Base-by-base conservation (phyloP, 768 basidiomycete species). In the Lentinula sp. region DNA sequence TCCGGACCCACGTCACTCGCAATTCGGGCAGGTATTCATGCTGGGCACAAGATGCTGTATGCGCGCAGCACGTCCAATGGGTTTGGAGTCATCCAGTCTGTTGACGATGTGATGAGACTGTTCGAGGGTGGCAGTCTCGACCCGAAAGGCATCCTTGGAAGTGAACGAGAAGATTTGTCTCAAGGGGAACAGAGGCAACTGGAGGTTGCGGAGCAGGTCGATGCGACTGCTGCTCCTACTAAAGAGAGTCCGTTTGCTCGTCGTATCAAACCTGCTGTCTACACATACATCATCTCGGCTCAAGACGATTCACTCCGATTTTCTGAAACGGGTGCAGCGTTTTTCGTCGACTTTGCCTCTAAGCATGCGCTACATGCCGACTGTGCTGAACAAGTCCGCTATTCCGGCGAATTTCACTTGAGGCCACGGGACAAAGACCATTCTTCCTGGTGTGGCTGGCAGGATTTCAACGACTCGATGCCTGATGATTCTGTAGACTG, bases 301-400 rank as follows among this genome's bases (percentile, higher is more conserved):
- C 85, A 87, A 58, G 91, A 90, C 72, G 84, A 90, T 63, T 81
- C 88, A 8, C 79, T 92, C 64, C 82, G 91, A 20, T 93, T 93
- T 73, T 91, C 90, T 32, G 91, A 93, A 71, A 94, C 91, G 3
- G 91, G 91, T 15, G 90, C 90, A 10, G 86, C 89, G 37, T 93
- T 93, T 74, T 90, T 91, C 66, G 89, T 92, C 63, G 89, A 93
- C 72, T 88, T 93, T 69, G 88, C 86, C 46, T 89, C 87, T 32
- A 94, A 95, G 73, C 93, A 94, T 68, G 92, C 90, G 4, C 78
- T 94, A 69, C 91, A 93, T 73, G 78, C 85, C 45, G 89, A 91
- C 69, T 90, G 90, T 68, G 79, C 79, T 15, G 77, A 80, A 62
- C 71, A 74, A 15, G 90, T 92, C 62, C 77, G 87, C 53, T 92